Base-by-base conservation (phyloP, 768 basidiomycete species). In the Russula ochroleuca region DNA sequence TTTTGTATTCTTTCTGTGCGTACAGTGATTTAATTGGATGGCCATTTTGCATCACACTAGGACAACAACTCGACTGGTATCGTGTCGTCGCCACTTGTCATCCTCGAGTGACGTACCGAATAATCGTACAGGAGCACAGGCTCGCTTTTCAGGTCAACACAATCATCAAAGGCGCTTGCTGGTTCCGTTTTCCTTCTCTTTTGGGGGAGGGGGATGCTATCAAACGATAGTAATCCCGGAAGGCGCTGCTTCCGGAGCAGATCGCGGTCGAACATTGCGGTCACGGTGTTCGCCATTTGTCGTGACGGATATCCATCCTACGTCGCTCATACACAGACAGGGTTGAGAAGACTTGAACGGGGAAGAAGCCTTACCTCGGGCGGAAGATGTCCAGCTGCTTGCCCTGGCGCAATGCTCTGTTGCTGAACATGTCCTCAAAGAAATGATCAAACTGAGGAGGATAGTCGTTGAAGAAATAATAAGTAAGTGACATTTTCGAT, bases 241-340 rank as follows among this genome's bases (percentile, higher is more conserved):
- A 25, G 64, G 57, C 4, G 64, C 1, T 1, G 53, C 25, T 33
- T 66, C 67, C 9, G 67, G 64, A 21, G 13, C 49, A 23, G 68
- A 53, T 67, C 49, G 69, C 43, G 73, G 66, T 86, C 85, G 69
- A 86, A 83, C 8, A 76, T 72, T 47, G 84, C 84, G 0, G 80
- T 82, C 43, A 85, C 79, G 41, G 74, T 69, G 68, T 83, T 82
- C 28, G 71, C 73, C 23, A 79, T 75, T 0, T 68, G 62, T 83
- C 73, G 67, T 85, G 83, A 68, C 82, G 79, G 14, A 85, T 72
- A 65, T 85, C 81, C 79, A 85, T 80, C 67, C 84, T 85, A 65
- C 0, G 38, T n/a, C n/a, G 14, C n/a, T 41, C 23, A 23, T 19
- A 11, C 40, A n/a, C n/a, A n/a, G n/a, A n/a, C n/a, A n/a, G n/a